Conservation (phyloP, 768 basidiomycete species). For the Clavulina sp. region DNA sequence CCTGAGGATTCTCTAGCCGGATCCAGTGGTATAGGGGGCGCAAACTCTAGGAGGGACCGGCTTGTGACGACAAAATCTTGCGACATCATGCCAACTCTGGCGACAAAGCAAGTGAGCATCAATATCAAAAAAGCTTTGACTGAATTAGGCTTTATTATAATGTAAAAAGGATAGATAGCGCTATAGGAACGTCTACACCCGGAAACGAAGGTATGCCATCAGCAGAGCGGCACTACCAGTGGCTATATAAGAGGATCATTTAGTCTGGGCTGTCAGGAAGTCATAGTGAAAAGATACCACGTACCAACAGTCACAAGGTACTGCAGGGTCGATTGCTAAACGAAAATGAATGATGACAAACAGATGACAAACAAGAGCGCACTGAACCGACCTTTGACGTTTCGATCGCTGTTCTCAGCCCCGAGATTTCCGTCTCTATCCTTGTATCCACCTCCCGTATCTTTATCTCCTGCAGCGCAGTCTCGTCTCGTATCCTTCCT, state of each 20-base stretch:
- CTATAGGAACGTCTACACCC: constrained; percentile 12
- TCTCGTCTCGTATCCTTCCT: constrained; percentile 86
- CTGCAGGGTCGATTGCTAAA: constrained; percentile 38
- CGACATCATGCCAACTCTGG: too few species aligned
- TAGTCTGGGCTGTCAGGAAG: neutral
- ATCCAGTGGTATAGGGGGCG: too few species aligned
- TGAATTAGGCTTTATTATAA: too few species aligned
- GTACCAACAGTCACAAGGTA: constrained; percentile 75
- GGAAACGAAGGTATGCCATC: constrained; percentile 75
- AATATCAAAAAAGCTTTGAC: too few species aligned
- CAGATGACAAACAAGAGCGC: constrained; percentile 1
- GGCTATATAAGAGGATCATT: constrained; percentile 26
- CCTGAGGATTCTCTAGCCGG: too few species aligned
- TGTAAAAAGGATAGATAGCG: too few species aligned
- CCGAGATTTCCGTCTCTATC: constrained; percentile 92
- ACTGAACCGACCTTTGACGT: constrained; percentile 50
- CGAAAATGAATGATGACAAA: neutral
- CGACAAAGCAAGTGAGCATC: too few species aligned
- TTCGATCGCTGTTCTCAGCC: constrained; percentile 65
- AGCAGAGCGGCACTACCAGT: constrained; percentile 73
- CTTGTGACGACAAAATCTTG: too few species aligned
- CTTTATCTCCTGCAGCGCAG: constrained; percentile 79
- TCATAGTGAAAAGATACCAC: constrained; percentile 16
- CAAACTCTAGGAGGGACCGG: too few species aligned
- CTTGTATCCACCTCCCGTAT: constrained; percentile 94